Base-by-base conservation (phyloP, 352 stramenopile genomes). In the Phytophthora kernoviae region DNA sequence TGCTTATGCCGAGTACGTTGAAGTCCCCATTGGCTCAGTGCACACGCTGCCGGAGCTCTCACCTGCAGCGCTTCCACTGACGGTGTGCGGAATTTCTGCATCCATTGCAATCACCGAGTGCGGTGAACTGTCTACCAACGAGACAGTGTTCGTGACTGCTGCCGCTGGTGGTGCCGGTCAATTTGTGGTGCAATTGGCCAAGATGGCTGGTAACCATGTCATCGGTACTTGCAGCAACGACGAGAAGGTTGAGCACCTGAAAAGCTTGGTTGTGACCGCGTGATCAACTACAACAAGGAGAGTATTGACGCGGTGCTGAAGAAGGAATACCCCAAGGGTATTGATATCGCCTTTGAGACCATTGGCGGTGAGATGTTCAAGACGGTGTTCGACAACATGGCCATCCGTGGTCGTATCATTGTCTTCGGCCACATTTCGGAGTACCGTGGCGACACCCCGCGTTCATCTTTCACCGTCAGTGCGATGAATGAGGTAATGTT, bases 261-360 rank as follows among this genome's bases (percentile, higher is more conserved):
- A 75, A 63, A 54, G 30, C 54, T 87, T 5, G 84, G 80, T 18
- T 78, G 63, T 17, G 78, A 91, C 53, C 80, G 86, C 24, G 73
- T 96, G 59, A 84, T 96, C 51, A 88, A 95, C 62, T 92, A 90
- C 64, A 87, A 75, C 17, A 81, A 88, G 65, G 65, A 78, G 41
- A 54, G 20, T 30, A 58, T 72, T 62, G 48, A 54, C 22, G n/a
- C 59, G 21, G 60, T 67, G 73, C 40, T 74, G 27, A 62, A 68
- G 48, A 62, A 65, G 27, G 64, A 73, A 65, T 58, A 81, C 65
- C 63, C 56, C 4, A 56, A 37, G 27, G 57, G 57, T 22, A 62
- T 75, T 26, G 48, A 75, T 21, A 52, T 75, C 32, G 67, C 63
- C 7, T 75, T 70, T 18, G 62, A 70, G 49, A 70, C 56, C n/a